Percentiles rank a stretch among this genome's conserved stretches.
Evolutionary conservation across 805 yeast species (phyloP).

Genomic region (Yamadazyma tumulicola): DNA sequence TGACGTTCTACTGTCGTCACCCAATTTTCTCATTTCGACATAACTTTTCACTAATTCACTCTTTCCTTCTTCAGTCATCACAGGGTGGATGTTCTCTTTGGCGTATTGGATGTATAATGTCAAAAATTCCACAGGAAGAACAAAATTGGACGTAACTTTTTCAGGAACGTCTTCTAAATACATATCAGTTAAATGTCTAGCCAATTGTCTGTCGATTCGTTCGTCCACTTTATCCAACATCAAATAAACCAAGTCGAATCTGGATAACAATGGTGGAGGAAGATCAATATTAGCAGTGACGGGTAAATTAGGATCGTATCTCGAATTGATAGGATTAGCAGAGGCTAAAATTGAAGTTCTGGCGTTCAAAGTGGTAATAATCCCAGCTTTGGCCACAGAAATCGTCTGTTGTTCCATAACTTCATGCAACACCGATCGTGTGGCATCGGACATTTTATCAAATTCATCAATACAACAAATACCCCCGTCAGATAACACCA

Average conservation of each 20-base stretch:
- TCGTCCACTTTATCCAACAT: slow-evolving; percentile 92
- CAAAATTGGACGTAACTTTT: slow-evolving; percentile 61
- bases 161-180: slow-evolving; percentile 85
- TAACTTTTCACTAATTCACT: slow-evolving; percentile 81
- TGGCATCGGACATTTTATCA: slow-evolving; percentile 94
- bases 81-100: slow-evolving; percentile 81
- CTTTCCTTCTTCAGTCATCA: slow-evolving; percentile 74
- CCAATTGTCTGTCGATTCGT: slow-evolving; percentile 76
- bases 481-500: slow-evolving; percentile 96
- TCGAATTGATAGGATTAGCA: slow-evolving; percentile 94
- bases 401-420: slow-evolving; percentile 99
- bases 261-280: slow-evolving; percentile 92
- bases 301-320: slow-evolving; percentile 91
- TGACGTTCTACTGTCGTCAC: slow-evolving; percentile 82
- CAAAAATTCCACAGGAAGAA: slow-evolving; percentile 81
- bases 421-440: slow-evolving; percentile 93
- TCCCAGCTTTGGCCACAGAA: slow-evolving; percentile 97
- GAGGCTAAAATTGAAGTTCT: slow-evolving; percentile 94
- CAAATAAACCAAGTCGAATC: slow-evolving; percentile 92
- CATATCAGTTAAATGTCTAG: slow-evolving; percentile 86
- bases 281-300: slow-evolving; percentile 93
- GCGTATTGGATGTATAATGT: slow-evolving; percentile 91
- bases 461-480: slow-evolving; percentile 98
- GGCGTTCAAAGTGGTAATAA: slow-evolving; percentile 94
- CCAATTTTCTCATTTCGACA: slow-evolving; percentile 90